Evolutionary conservation across 768 basidiomycete genomes (phyloP).

Genomic region (Podaxis sp.): DNA sequence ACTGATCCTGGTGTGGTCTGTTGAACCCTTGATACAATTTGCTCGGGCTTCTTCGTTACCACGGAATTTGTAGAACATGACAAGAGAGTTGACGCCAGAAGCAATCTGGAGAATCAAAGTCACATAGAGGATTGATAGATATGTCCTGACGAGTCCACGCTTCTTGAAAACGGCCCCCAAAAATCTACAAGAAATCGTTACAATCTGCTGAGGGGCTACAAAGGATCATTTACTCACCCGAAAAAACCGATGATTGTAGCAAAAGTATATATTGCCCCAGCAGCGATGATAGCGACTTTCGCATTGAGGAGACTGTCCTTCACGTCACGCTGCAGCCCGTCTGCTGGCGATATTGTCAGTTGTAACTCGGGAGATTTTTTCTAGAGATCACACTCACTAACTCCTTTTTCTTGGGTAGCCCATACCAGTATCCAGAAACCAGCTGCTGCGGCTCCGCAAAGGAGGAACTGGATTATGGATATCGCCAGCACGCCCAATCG

Average conservation of each 20-base stretch:
- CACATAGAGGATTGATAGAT: slow-evolving; percentile 25
- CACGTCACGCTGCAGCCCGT: slow-evolving; percentile 20
- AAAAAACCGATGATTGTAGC: slow-evolving; percentile 29
- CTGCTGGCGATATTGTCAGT: slow-evolving; percentile 16
- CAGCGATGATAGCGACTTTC: slow-evolving; percentile 24
- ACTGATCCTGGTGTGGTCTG: slow-evolving; percentile 20
- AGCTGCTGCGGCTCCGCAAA: slow-evolving; percentile 26
- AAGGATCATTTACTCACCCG: slow-evolving; percentile 23
- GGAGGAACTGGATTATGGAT: slow-evolving; percentile 34
- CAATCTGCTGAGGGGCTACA: neutral
- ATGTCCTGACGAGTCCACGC: slow-evolving; percentile 29
- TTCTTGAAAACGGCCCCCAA: slow-evolving; percentile 35
- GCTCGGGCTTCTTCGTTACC: slow-evolving; percentile 15
- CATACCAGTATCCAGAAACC: slow-evolving; percentile 28
- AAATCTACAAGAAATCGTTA: slow-evolving; percentile 23
- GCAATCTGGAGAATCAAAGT: slow-evolving; percentile 26
- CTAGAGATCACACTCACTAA: slow-evolving; percentile 11
- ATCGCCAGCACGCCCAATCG: slow-evolving; percentile 37
- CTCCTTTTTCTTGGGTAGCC: slow-evolving; percentile 15
- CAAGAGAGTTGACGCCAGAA: slow-evolving; percentile 26
- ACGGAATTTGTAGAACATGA: slow-evolving; percentile 28
- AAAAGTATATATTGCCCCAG: slow-evolving; percentile 27
- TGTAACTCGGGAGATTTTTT: neutral
- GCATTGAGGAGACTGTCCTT: slow-evolving; percentile 8
- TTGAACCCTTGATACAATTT: slow-evolving; percentile 26